A percentile compares a stretch with the other conserved stretches of the same genome.
Conservation (phyloP, 345 rosid genomes). For the Cardamine occulta region DNA sequence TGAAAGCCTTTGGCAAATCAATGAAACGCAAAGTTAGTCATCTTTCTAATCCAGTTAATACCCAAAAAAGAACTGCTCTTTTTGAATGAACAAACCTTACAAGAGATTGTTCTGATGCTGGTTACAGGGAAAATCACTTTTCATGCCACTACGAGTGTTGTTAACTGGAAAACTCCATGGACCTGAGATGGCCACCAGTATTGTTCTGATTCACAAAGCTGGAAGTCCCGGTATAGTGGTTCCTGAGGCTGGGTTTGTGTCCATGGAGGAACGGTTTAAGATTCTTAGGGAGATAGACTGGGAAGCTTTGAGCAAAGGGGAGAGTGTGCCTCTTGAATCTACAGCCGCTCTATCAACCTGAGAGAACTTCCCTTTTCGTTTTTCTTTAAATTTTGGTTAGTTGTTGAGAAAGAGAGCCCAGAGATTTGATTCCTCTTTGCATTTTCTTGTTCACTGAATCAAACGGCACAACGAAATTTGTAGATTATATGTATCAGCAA, state of each 20-base stretch:
- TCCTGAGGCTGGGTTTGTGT: slow-evolving; percentile 60
- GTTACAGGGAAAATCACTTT: slow-evolving; percentile 84
- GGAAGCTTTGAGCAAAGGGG: slow-evolving; percentile 57
- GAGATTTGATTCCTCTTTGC: slow-evolving; percentile 17
- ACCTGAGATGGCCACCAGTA: slow-evolving; percentile 80
- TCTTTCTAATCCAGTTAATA: slow-evolving; percentile 11
- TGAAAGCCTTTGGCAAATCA: slow-evolving; percentile 79
- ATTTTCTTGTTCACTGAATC: neutral
- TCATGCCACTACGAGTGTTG: slow-evolving; percentile 86
- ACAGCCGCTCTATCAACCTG: slow-evolving; percentile 42
- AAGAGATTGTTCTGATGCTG: slow-evolving; percentile 9
- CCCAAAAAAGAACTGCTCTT: neutral
- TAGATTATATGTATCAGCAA: slow-evolving; percentile 22
- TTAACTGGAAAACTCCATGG: slow-evolving; percentile 92
- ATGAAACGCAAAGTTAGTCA: slow-evolving; percentile 74
- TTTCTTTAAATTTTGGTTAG: slow-evolving; percentile 6
- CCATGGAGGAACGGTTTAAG: slow-evolving; percentile 68
- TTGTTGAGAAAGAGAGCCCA: slow-evolving; percentile 23
- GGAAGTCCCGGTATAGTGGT: slow-evolving; percentile 59
- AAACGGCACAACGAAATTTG: slow-evolving; percentile 21
- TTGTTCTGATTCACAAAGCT: slow-evolving; percentile 71
- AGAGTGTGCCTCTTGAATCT: slow-evolving; percentile 55
- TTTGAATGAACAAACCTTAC: slow-evolving; percentile 25
- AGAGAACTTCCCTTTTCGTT: neutral
- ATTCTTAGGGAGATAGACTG: slow-evolving; percentile 65